Evolutionary conservation across 805 yeast genomes (phyloP).

Genomic region (Pichia kluyveri): DNA sequence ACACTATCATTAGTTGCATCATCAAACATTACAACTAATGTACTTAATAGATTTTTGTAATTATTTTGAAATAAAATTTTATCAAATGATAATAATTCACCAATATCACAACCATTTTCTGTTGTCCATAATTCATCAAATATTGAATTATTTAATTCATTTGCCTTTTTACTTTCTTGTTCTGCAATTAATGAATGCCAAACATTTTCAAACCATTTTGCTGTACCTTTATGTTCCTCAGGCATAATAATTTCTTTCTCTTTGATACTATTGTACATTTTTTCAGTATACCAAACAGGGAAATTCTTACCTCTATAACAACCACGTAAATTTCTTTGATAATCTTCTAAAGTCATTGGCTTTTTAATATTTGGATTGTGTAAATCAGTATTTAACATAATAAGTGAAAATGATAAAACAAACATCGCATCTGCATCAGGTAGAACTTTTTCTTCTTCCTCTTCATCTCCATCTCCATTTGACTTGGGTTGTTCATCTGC

Average conservation of each 20-base stretch:
- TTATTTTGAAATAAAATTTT: constrained; percentile 56
- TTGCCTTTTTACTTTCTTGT: constrained; percentile 25
- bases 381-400: constrained; percentile 88
- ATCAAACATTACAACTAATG: constrained; percentile 70
- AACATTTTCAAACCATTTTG: constrained; percentile 82
- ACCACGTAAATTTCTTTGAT: constrained; percentile 71
- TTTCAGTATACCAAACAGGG: constrained; percentile 77
- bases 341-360: constrained; percentile 84
- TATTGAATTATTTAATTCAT: constrained; percentile 5
- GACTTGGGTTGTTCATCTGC: constrained; percentile 1
- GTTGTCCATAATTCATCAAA: constrained; percentile 7
- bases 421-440: constrained; percentile 85
- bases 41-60: constrained; percentile 57
- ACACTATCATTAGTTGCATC: constrained; percentile 88
- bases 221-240: constrained; percentile 91
- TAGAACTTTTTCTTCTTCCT: constrained; percentile 39
- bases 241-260: constrained; percentile 94
- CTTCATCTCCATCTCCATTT: constrained; percentile 17
- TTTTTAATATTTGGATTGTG: constrained; percentile 89
- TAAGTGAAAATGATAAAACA: constrained; percentile 82
- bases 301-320: constrained; percentile 68
- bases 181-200: constrained; percentile 66
- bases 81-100: constrained; percentile 48
- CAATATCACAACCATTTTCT: constrained; percentile 11
- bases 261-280: constrained; percentile 70